phyloP scores from a whole-genome alignment of 2,329 filamentous ascomycete species.

The Tolypocladium endophyticum region DNA sequence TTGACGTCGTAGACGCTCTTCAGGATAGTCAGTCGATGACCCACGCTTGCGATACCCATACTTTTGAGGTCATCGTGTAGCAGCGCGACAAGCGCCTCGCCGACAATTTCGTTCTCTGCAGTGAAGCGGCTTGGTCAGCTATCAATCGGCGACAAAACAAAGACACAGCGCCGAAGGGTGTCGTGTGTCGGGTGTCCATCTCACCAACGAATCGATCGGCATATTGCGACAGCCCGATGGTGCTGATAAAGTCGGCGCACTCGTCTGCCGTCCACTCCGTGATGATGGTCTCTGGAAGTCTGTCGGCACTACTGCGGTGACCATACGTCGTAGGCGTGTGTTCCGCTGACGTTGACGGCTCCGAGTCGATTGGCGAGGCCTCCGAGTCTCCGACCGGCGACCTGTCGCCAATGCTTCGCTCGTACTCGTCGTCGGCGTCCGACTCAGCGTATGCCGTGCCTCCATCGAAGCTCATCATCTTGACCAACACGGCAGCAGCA shows the following conservation, averaged over 20 bases:
- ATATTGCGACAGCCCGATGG: slow-evolving; percentile 73
- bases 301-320: slow-evolving; percentile 52
- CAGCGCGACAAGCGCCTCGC: slow-evolving; percentile 79
- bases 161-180: background rate
- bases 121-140: slow-evolving; percentile 5
- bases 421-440: slow-evolving; percentile 76
- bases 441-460: slow-evolving; percentile 68
- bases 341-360: slow-evolving; percentile 56
- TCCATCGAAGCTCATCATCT: slow-evolving; percentile 49
- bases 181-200: slow-evolving; percentile 18
- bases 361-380: slow-evolving; percentile 60
- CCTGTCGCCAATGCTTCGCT: slow-evolving; percentile 58
- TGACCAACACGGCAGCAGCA: slow-evolving; percentile 8
- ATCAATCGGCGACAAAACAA: background rate
- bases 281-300: slow-evolving; percentile 64
- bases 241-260: slow-evolving; percentile 78
- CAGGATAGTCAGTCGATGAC: slow-evolving; percentile 86
- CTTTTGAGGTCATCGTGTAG: slow-evolving; percentile 91
- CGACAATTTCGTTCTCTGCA: slow-evolving; percentile 85
- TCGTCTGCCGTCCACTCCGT: slow-evolving; percentile 78
- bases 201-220: slow-evolving; percentile 72
- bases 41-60: slow-evolving; percentile 86
- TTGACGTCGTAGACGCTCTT: slow-evolving; percentile 97
- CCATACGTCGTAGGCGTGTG: slow-evolving; percentile 74
- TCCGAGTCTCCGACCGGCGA: slow-evolving; percentile 62